These are phyloP conservation scores for Cladorrhinum sp. DNA, from an alignment of 2,329 filamentous ascomycete genomes.

Conservation along the genomic window DNA sequence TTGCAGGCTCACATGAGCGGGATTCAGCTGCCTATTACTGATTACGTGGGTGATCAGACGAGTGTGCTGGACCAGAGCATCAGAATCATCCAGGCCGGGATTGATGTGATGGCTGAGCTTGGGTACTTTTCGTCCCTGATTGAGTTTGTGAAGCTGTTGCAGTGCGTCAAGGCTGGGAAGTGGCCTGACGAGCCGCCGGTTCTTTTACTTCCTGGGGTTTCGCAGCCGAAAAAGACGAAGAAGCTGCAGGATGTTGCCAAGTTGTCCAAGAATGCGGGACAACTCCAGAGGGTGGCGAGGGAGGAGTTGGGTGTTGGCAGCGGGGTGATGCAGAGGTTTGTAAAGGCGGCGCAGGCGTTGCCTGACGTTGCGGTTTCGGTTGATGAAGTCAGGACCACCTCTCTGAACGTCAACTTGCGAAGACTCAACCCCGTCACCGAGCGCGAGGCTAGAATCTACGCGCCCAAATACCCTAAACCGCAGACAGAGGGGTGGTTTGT, in stretches of 20 bases:
- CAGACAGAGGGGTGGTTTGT: slow-evolving; percentile 95
- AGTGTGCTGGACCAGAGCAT: slow-evolving; percentile 92
- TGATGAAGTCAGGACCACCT: slow-evolving; percentile 57
- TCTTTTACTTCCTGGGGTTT: slow-evolving; percentile 74
- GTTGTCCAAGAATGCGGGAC: slow-evolving; percentile 30
- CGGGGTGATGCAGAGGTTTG: slow-evolving; percentile 45
- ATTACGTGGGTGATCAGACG: slow-evolving; percentile 93
- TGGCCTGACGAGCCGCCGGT: slow-evolving; percentile 83
- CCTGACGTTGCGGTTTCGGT: slow-evolving; percentile 66
- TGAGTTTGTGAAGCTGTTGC: slow-evolving; percentile 80
- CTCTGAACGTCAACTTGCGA: slow-evolving; percentile 60
- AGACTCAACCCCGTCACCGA: slow-evolving; percentile 65
- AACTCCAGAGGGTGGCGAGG: slow-evolving; percentile 45
- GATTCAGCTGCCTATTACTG: slow-evolving; percentile 86
- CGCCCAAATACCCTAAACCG: slow-evolving; percentile 87
- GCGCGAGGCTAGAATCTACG: slow-evolving; percentile 72
- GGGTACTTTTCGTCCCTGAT: slow-evolving; percentile 73
- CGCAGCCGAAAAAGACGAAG: slow-evolving; percentile 39
- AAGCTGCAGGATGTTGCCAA: slow-evolving; percentile 43
- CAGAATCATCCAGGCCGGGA: slow-evolving; percentile 91
- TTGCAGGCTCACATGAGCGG: slow-evolving; percentile 94
- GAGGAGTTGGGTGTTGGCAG: slow-evolving; percentile 49
- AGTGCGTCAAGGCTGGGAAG: slow-evolving; percentile 86
- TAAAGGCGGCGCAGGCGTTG: slow-evolving; percentile 61
- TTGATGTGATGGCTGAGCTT: slow-evolving; percentile 91